Evolutionary conservation across 2,329 filamentous ascomycete species (phyloP), one percentile per base, ranked within the genome.

Genomic region (Blastomyces percursus): DNA sequence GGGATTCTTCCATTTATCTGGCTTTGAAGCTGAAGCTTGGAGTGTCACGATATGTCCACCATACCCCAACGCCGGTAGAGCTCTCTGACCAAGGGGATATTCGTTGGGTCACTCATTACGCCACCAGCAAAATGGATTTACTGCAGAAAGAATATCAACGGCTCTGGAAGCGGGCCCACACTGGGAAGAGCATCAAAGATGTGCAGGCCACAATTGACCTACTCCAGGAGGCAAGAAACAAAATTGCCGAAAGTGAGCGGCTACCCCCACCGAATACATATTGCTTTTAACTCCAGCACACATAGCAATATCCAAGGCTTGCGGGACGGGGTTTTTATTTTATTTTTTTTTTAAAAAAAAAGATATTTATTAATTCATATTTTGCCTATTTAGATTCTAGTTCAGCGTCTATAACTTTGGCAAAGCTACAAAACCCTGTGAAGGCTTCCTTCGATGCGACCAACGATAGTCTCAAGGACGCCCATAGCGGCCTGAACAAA

Each of bases 391-490:
- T 75, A 83, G 88, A 91, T 70, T 85, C 88, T 30, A 84, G 86
- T 66, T 84, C 84, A 48, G 86, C 90, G 19, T 84, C 86, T 51
- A 80, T 92, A 64, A 88, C 86, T 32, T 83, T 97, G 69, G 88
- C 89, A 38, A 92, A 88, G 72, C 83, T 96, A 21, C 91, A 96
- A 73, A 92, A 89, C 66, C 90, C 92, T 0, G 81, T 96, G 62
- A 94, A 92, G 71, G 81, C 87, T 60, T 86, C 87, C 1, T 87
- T 97, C 64, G 91, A 96, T 48, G 82, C 84, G 44, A 85, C 96
- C 48, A 93, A 88, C 67, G 86, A 88, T 61, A 87, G 90, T 69
- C 78, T 97, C 59, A 94, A 91, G 73, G 89, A 90, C 62, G 86
- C 94, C 2, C 88, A 95, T 69, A 88, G 87, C 66, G 86, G 87